phyloP scores from a whole-genome alignment of 2,329 filamentous ascomycete species.

The Didymella exigua region DNA sequence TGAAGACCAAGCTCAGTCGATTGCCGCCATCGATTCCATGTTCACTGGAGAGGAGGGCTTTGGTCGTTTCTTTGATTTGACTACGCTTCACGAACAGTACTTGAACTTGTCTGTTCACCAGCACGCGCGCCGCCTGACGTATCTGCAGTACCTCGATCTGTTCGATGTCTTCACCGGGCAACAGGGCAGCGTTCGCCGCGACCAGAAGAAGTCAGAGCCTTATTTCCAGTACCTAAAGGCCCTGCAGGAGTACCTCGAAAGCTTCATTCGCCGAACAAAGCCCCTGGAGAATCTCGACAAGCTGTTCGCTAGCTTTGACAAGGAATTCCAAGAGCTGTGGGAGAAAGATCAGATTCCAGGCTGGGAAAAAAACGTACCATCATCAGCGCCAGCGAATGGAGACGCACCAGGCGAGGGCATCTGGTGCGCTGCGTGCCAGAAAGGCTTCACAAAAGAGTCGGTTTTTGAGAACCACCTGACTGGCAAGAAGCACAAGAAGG shows the following conservation, averaged over 20 bases:
- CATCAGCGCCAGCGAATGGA: slow-evolving; percentile 52
- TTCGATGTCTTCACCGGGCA: slow-evolving; percentile 87
- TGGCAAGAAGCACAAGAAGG: slow-evolving; percentile 91
- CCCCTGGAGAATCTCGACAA: slow-evolving; percentile 86
- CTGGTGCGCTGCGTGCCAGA: slow-evolving; percentile 92
- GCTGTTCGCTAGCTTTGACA: slow-evolving; percentile 75
- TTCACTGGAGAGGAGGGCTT: slow-evolving; percentile 96
- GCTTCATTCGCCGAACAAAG: slow-evolving; percentile 81
- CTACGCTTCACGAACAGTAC: slow-evolving; percentile 81
- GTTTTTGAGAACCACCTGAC: slow-evolving; percentile 88
- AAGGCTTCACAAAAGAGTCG: slow-evolving; percentile 93
- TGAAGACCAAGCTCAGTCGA: slow-evolving; percentile 65
- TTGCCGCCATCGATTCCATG: slow-evolving; percentile 80
- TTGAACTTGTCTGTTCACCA: slow-evolving; percentile 88
- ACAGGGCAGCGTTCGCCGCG: slow-evolving; percentile 73
- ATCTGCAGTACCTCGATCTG: slow-evolving; percentile 88
- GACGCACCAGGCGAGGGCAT: slow-evolving; percentile 68
- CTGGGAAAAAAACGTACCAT: slow-evolving; percentile 66
- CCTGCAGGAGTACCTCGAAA: slow-evolving; percentile 82
- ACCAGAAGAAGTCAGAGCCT: slow-evolving; percentile 86
- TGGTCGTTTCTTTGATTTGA: slow-evolving; percentile 90
- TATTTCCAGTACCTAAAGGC: slow-evolving; percentile 90
- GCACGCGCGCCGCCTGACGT: slow-evolving; percentile 67
- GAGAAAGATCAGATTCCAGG: slow-evolving; percentile 76
- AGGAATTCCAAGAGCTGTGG: slow-evolving; percentile 86